A percentile compares a stretch with the other conserved stretches of the same genome.
Conservation (phyloP, 345 rosid species). For the Arabidopsis arenosa region DNA sequence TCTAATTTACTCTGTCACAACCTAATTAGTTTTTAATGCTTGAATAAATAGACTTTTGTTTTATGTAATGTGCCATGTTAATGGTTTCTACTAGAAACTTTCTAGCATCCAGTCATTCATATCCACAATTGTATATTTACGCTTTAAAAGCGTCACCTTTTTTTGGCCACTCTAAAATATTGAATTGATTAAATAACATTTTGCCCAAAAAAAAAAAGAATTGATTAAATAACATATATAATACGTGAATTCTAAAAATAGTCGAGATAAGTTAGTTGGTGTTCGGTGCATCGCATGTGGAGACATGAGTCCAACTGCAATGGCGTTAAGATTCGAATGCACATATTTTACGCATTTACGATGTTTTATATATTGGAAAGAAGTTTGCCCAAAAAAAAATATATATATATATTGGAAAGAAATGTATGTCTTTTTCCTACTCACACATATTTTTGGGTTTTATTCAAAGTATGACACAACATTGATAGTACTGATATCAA, state of each 20-base stretch:
- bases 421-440: neutral
- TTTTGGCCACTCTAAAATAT: neutral
- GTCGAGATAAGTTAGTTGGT: conserved; percentile 40
- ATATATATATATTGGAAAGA: neutral
- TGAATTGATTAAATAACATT: neutral
- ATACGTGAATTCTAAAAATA: conserved; percentile 34
- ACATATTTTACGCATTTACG: conserved; percentile 18
- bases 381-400: too few relatives aligned
- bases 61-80: conserved; percentile 3
- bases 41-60: conserved; percentile 10
- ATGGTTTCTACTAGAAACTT: neutral
- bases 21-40: conserved; percentile 5
- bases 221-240: neutral
- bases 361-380: neutral
- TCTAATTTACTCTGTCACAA: neutral
- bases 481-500: too few relatives aligned
- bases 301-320: conserved; percentile 47
- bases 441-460: neutral
- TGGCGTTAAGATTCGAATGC: conserved; percentile 38
- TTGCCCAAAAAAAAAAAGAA: neutral
- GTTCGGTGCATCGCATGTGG: conserved; percentile 45
- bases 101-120: conserved; percentile 23
- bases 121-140: neutral
- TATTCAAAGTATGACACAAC: neutral
- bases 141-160: conserved; percentile 26